phyloP scores from a whole-genome alignment of 495 filamentous ascomycete species.

The Tuber magnatum region DNA sequence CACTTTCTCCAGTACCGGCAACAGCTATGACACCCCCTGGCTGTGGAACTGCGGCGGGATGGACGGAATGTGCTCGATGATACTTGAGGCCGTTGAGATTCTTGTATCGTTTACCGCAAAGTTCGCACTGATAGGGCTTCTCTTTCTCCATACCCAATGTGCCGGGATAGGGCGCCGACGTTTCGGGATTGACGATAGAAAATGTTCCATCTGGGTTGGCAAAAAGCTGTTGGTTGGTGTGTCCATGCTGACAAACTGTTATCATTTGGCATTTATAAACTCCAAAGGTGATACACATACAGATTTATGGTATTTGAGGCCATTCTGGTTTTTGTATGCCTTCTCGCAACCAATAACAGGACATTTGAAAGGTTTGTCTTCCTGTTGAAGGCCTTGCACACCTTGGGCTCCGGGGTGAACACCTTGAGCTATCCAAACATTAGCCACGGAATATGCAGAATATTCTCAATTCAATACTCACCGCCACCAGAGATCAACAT shows the following conservation, averaged over 20 bases:
- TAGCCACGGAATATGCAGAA: neutral
- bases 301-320: slow-evolving; percentile 75
- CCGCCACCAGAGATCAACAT: slow-evolving; percentile 33
- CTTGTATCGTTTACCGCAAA: slow-evolving; percentile 98
- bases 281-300: slow-evolving; percentile 46
- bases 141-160: slow-evolving; percentile 99
- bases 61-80: slow-evolving; percentile 40
- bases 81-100: slow-evolving; percentile 96
- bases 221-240: slow-evolving; percentile 90
- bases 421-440: neutral
- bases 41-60: slow-evolving; percentile 24
- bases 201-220: slow-evolving; percentile 95
- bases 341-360: slow-evolving; percentile 98
- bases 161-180: slow-evolving; percentile 84
- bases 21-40: slow-evolving; percentile 38
- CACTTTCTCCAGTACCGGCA: slow-evolving; percentile 36
- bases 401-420: neutral
- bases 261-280: slow-evolving; percentile 27
- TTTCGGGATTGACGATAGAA: slow-evolving; percentile 96
- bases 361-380: slow-evolving; percentile 93
- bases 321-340: slow-evolving; percentile 99
- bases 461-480: slow-evolving; percentile 9
- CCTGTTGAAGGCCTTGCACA: slow-evolving; percentile 44
- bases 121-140: slow-evolving; percentile 94
- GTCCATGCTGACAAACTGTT: slow-evolving; percentile 61